Conservation (phyloP, 106 monocot genomes). For the Phalaenopsis aphrodite region DNA sequence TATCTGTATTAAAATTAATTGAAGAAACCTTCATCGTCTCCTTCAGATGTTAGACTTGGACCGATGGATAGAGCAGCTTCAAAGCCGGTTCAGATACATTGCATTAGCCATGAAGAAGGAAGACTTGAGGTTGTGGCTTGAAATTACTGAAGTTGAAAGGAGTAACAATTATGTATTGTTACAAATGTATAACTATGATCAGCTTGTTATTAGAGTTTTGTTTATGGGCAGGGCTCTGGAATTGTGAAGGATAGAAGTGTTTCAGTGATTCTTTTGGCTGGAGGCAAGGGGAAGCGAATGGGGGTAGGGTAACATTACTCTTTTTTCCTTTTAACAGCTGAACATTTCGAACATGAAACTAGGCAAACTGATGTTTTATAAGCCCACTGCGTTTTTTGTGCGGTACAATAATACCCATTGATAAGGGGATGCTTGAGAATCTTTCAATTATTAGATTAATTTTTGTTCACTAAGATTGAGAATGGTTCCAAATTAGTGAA, state of each 20-base stretch:
- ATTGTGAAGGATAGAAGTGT: conserved; percentile 78
- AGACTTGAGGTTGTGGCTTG: neutral
- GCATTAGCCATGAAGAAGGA: neutral
- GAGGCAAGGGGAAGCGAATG: conserved; percentile 90
- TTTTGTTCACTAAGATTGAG: neutral
- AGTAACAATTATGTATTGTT: neutral
- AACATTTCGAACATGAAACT: neutral
- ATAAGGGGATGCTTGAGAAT: neutral
- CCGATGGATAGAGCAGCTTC: neutral
- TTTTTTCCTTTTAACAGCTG: neutral
- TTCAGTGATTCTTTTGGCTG: conserved; percentile 83
- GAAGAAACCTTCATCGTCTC: neutral
- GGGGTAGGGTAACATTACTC: conserved; percentile 42
- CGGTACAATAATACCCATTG: neutral
- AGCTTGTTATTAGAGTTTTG: neutral
- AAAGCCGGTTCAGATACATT: neutral
- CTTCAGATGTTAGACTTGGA: neutral
- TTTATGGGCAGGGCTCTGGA: conserved; percentile 21
- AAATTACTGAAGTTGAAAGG: neutral
- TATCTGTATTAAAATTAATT: neutral
- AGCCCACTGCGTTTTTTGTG: neutral
- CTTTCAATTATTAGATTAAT: neutral
- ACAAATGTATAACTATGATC: neutral
- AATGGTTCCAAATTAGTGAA: neutral
- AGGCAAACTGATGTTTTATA: neutral